Evolutionary conservation across 1,284 basidiomycete genomes (phyloP).

Genomic region (Ganoderma boninense): DNA sequence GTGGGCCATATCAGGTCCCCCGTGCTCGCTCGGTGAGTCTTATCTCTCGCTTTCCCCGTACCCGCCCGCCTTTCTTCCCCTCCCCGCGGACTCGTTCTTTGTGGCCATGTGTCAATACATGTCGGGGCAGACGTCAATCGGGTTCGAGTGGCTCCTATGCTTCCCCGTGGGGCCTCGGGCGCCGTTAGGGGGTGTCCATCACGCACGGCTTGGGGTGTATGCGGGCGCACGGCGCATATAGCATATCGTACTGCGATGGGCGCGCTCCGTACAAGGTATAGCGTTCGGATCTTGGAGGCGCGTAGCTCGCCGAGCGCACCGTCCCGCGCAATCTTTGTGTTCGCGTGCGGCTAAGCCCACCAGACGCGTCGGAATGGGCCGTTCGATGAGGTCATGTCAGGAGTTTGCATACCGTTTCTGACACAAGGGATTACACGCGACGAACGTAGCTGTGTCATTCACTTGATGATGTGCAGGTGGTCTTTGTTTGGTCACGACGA

Average conservation of each 20-base stretch:
- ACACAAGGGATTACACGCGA: background rate
- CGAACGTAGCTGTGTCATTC: background rate
- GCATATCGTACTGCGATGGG: background rate
- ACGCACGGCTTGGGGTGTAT: background rate
- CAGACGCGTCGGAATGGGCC: background rate
- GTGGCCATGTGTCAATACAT: background rate
- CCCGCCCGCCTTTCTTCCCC: background rate
- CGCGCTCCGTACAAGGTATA: background rate
- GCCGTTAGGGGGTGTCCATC: background rate
- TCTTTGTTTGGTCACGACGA: background rate
- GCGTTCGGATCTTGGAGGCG: constrained; percentile 3
- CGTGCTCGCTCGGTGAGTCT: constrained; percentile 40
- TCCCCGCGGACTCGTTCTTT: background rate
- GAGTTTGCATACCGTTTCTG: background rate
- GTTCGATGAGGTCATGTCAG: background rate
- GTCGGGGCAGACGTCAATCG: background rate
- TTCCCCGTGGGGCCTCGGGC: background rate
- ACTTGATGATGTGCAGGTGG: background rate
- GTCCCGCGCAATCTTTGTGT: background rate
- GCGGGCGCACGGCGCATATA: background rate
- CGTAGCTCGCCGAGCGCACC: background rate
- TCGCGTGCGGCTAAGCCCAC: background rate
- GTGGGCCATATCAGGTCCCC: constrained; percentile 40
- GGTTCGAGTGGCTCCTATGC: background rate
- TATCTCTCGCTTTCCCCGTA: constrained; percentile 1